Evolutionary conservation across 176 grass and related monocot genomes (phyloP), one percentile per base, ranked within the genome.

Genomic region (Leersia perrieri): DNA sequence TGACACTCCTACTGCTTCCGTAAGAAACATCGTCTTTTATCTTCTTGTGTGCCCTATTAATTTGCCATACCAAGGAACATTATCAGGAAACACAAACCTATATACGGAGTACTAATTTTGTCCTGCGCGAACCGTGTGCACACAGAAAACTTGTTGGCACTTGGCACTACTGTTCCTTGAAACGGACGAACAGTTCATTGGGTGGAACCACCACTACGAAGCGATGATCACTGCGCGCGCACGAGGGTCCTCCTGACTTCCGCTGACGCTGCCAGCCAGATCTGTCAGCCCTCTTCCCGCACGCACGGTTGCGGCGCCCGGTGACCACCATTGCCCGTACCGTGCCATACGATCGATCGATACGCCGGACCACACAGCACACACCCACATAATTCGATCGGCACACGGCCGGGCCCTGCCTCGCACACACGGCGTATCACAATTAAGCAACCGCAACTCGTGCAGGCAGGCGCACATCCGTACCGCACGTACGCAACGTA

Each of bases 311-410:
- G 68, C 75, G 41, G 58, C 35, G n/a, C n/a, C n/a, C n/a, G 60
- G 61, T 47, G 45, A 45, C 30, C 34, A 33, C 28, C n/a, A 11
- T 58, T 1, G n/a, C 9, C n/a, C 53, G 53, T 25, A 58, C 53
- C 9, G 67, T 16, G 6, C 20, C 11, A 33, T 12, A 8, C 23
- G 22, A n/a, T n/a, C n/a, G n/a, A n/a, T n/a, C n/a, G n/a, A 15
- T 29, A 26, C 57, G 68, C n/a, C 26, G 76, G 75, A 80, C 68
- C 68, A 87, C 78, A 13, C 18, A 27, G 31, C 39, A 20, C 16
- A 27, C n/a, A 36, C 68, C 51, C 29, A 31, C 16, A 31, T 20
- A 15, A 60, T 25, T 29, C 22, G 66, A 53, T 69, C 63, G 30
- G 40, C 60, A 23, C 63, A 47, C 62, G 44, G 18, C 18, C 33